Base-by-base conservation (phyloP, 1,139 yeast species). In the Hyphopichia burtonii region DNA sequence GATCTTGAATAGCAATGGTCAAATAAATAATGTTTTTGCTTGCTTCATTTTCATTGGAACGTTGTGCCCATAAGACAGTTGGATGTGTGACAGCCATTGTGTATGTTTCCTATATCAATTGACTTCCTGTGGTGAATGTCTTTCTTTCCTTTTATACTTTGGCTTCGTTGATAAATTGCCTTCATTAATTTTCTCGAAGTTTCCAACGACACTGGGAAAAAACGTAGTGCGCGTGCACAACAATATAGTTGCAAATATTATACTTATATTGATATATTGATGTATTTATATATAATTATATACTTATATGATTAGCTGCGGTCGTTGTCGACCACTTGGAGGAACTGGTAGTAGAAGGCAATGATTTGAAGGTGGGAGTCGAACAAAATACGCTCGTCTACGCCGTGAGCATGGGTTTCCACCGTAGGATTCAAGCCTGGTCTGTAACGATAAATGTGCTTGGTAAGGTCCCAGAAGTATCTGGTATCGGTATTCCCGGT, bases 31-130 rank as follows among this genome's bases (percentile, higher is more conserved):
- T 61, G 64, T 93, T 93, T 66, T 87, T 90, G 34, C 80, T 72
- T 14, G 79, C 78, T 32, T 83, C 96, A 6, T 74, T 67, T 17
- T 75, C 83, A 58, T 75, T 82, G 40, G 96, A 89, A 68, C 99
- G 87, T 71, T 93, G 99, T 18, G 99, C 98, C 99, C 99, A 93
- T 61, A 79, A 74, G 40, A 89, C 94, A 39, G 56, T 58, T 40
- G 70, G 70, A 39, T 43, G 38, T 11, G 47, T 40, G 34, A 38
- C 15, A 31, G 34, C 34, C 34, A 30, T 40, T 31, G 34, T 37
- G 14, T 19, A 14, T 12, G 3, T 31, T 17, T 31, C 11, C 17
- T 16, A 15, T 9, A 9, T 31, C 33, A 31, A 31, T 31, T 32
- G 34, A 30, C n/a, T n/a, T n/a, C n/a, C n/a, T 31, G 33, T 11